A percentile compares a stretch with the other conserved stretches of the same genome.
Conservation (phyloP, 2,329 filamentous ascomycete species). For the Talaromyces sp. region DNA sequence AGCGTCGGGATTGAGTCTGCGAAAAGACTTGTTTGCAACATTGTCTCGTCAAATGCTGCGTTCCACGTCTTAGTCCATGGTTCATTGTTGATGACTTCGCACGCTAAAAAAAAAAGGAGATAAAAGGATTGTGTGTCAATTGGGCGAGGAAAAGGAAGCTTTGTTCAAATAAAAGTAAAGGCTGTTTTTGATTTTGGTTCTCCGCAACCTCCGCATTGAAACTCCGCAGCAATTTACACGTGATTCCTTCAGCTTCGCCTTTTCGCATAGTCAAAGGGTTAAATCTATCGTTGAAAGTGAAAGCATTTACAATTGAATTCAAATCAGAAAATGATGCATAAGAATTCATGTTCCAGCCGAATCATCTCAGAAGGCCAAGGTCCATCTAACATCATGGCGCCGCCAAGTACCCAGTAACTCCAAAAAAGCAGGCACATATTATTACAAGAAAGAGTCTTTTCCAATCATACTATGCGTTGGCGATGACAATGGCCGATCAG, state of each 20-base stretch:
- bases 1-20: conserved; percentile 23
- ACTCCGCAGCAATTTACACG: conserved; percentile 14
- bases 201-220: conserved; percentile 17
- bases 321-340: neutral
- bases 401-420: conserved; percentile 6
- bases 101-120: too few relatives aligned
- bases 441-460: neutral
- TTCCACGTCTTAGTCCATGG: conserved; percentile 27
- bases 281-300: neutral
- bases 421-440: neutral
- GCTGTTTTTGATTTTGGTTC: neutral
- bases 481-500: neutral
- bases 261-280: neutral
- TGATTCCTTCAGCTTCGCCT: conserved; percentile 6
- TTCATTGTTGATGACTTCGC: conserved; percentile 27
- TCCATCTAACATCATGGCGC: conserved; percentile 1
- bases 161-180: neutral
- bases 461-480: neutral
- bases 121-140: neutral
- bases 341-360: neutral
- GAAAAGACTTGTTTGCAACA: conserved; percentile 11
- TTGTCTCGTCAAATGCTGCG: conserved; percentile 14
- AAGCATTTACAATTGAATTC: neutral
- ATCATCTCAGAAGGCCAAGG: neutral
- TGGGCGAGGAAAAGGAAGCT: neutral